Evolutionary conservation across 805 yeast species (phyloP), one percentile per base, ranked within the genome.

Genomic region (Wickerhamomyces sydowiorum): DNA sequence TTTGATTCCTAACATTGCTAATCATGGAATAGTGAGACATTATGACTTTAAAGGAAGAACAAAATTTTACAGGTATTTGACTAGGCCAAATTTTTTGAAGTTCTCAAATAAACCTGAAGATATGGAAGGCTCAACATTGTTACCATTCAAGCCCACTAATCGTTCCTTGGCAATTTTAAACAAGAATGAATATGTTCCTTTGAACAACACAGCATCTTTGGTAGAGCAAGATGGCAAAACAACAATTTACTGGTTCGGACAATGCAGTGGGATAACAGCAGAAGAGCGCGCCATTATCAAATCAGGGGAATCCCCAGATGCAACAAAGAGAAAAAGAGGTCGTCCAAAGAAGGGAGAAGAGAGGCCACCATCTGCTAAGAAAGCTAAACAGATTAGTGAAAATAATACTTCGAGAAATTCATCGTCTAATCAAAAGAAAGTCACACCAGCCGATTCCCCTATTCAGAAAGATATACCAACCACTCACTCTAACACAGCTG

Each of bases 1-100:
- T 36, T 56, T 63, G 45, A 50, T 58, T 20, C 44, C 56, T 43
- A 43, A 56, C 42, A 44, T 56, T 36, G 64, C 57, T 41, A 64
- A 56, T 44, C 59, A 60, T 43, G 65, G 60, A 2, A 64, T 87
- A 12, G 70, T 82, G 0, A 70, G 84, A 47, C 80, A 81, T 15
- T 76, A 78, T 45, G 95, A 86, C 54, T 79, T 78, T 49, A 80
- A 78, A 45, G 95, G 95, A 0, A 79, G 88, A 48, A 69, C 73
- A 44, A 83, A 86, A 53, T 85, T 78, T 50, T 86, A 76, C 59
- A 67, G 95, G 32, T 80, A 84, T 50, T 69, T 80, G 46, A 68
- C 80, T 0, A 69, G 70, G 36, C 55, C 61, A 4, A 62, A 68
- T 35, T 72, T 68, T 42, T 43, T 62, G 15, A 54, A 50, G 18